Evolutionary conservation across 495 filamentous ascomycete genomes (phyloP), one percentile per base, ranked within the genome.

Genomic region (Podospora comata): DNA sequence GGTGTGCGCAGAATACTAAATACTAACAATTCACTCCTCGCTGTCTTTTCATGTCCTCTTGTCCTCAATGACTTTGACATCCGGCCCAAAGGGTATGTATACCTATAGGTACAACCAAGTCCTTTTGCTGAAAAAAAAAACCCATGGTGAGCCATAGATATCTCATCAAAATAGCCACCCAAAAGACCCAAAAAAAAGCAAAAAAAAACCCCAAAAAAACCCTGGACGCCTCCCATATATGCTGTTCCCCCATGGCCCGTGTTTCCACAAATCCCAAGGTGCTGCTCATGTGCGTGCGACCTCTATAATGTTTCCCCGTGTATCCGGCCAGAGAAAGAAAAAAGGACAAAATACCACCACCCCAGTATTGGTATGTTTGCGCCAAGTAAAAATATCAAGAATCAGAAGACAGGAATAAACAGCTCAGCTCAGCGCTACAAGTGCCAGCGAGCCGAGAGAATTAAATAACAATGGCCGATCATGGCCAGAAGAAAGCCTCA

Each of bases 281-380:
- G 69, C 69, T 63, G 65, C 20, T 57, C 69, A 66, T 71, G 59
- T 68, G 39, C 61, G 57, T 68, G 66, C 65, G 34, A 60, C 68
- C 68, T 70, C 62, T 63, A 32, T 32, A 62, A 60, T 19, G 32
- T 5, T 18, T 18, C 60, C 20, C 27, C 26, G 19, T 39, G 20
- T 48, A 48, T 48, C 15, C 39, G 15, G 9, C 39, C 19, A 44
- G 26, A n/a, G 11, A 64, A 48, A 23, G 48, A 48, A 23, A 63
- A 44, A 18, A 39, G 13, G n/a, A 18, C 54, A 48, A 63, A 63
- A 44, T n/a, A 18, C 61, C 28, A 5, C n/a, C 18, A 1, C 7
- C 28, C 27, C 48, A 3, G 39, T 48, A 48, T 48, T 48, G 39
- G 39, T 48, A 48, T 48, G 39, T 5, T 48, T 48, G 39, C 39